A percentile compares a stretch with the other conserved stretches of the same genome.
Conservation (phyloP, 768 basidiomycete species). For the Hydnomerulius pinastri region DNA sequence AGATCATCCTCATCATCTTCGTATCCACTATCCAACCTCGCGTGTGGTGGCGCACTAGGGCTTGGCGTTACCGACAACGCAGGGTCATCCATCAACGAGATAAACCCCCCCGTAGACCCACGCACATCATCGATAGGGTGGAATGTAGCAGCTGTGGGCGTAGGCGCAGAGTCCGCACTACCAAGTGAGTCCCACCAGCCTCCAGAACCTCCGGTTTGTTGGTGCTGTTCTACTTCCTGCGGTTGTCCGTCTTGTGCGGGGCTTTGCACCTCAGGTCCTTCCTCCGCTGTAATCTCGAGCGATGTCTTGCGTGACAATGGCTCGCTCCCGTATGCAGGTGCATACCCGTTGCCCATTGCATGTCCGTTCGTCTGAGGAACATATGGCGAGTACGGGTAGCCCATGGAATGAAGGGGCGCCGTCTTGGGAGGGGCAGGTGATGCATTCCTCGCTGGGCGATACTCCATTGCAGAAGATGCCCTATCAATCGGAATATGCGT, state of each 20-base stretch:
- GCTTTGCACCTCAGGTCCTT: conserved; percentile 15
- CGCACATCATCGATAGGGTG: conserved; percentile 49
- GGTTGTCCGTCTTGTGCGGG: not conserved
- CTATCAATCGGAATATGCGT: conserved; percentile 62
- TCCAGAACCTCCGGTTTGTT: conserved; percentile 40
- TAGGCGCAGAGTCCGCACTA: conserved; percentile 43
- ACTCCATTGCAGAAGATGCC: conserved; percentile 78
- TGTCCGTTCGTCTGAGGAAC: conserved; percentile 22
- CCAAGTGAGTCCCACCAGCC: conserved; percentile 65
- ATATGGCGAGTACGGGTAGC: conserved; percentile 31
- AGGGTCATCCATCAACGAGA: conserved; percentile 78
- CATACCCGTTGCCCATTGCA: conserved; percentile 41
- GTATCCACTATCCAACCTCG: conserved; percentile 10
- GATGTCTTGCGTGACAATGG: conserved; percentile 28
- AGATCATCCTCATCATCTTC: conserved; percentile 82
- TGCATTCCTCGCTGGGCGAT: conserved; percentile 51
- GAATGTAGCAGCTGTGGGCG: conserved; percentile 74
- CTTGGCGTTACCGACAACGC: conserved; percentile 42
- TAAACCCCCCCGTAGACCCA: conserved; percentile 59
- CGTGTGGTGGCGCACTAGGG: conserved; percentile 13
- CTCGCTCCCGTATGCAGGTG: conserved; percentile 34
- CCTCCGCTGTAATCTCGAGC: conserved; percentile 33
- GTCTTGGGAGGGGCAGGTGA: conserved; percentile 59
- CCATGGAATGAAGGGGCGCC: conserved; percentile 48
- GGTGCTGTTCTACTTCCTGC: conserved; percentile 31